phyloP scores from a whole-genome alignment of 2,329 filamentous ascomycete genomes.

The Penicillium rolfsii region DNA sequence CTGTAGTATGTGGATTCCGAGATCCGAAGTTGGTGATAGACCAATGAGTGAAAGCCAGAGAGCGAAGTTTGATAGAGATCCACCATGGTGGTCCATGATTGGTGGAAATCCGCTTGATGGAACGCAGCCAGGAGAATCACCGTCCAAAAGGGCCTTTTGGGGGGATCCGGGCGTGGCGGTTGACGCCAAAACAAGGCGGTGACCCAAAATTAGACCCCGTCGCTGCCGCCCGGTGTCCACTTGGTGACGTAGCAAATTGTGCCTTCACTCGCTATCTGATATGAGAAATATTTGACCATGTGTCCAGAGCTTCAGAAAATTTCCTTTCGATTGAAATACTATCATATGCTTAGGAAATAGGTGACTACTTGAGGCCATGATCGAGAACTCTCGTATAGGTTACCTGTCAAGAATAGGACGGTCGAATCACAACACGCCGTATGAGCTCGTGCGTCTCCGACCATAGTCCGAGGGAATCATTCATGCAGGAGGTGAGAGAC shows the following conservation, averaged over 20 bases:
- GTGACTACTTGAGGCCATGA: not conserved
- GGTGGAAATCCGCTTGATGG: not conserved
- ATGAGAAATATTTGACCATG: not conserved
- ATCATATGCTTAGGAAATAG: not conserved
- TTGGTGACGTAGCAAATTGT: slow-evolving; percentile 21
- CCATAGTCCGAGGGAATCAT: not conserved
- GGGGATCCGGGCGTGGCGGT: not conserved
- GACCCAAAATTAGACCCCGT: slow-evolving; percentile 6
- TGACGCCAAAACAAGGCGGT: slow-evolving; percentile 9
- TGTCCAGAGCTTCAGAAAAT: not conserved
- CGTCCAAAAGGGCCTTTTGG: not conserved
- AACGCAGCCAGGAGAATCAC: not conserved
- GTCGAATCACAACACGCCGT: not conserved
- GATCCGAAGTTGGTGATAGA: not conserved
- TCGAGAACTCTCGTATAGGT: not conserved
- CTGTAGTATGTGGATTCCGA: not conserved
- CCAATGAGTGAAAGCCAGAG: not conserved
- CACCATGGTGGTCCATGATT: not conserved
- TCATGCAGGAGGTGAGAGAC: not conserved
- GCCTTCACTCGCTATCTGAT: slow-evolving; percentile 2
- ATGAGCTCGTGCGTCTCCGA: not conserved
- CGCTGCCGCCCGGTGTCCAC: slow-evolving; percentile 22
- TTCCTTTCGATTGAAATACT: not conserved
- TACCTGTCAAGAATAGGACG: not conserved
- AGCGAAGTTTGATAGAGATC: not conserved